These are phyloP conservation scores for Berberis thunbergii DNA, from an alignment of 164 flowering plant species.

Conservation along the genomic window DNA sequence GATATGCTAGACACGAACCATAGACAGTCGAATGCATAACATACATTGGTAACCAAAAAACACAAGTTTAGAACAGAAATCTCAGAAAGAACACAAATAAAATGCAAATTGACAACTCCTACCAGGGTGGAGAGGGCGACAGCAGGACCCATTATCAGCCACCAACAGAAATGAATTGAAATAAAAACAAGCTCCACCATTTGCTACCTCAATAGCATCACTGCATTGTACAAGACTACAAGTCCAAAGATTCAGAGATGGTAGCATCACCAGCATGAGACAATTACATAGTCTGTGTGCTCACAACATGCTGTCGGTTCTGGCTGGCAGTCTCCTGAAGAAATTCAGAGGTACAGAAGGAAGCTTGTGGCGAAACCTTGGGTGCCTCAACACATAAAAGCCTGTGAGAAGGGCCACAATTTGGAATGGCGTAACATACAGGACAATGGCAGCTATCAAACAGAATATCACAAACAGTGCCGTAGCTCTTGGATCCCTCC, in stretches of 20 bases:
- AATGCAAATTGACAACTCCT: conserved; percentile 18
- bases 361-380: conserved; percentile 62
- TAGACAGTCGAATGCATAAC: neutral
- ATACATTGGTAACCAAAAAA: neutral
- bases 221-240: neutral
- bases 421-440: conserved; percentile 61
- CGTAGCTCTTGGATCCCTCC: conserved; percentile 76
- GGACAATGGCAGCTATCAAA: conserved; percentile 49
- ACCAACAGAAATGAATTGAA: conserved; percentile 5
- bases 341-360: conserved; percentile 61
- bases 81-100: conserved; percentile 10
- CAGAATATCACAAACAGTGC: conserved; percentile 53
- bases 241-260: too few relatives aligned
- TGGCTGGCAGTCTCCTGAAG: conserved; percentile 64
- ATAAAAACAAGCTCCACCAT: conserved; percentile 11
- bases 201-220: conserved; percentile 8
- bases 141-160: conserved; percentile 13
- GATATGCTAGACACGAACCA: neutral
- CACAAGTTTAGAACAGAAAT: conserved; percentile 14
- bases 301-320: conserved; percentile 60
- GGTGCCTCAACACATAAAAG: conserved; percentile 53
- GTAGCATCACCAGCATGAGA: too few relatives aligned
- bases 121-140: conserved; percentile 11
- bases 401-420: conserved; percentile 46
- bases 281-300: neutral